Evolutionary conservation across 495 filamentous ascomycete species (phyloP).

Genomic region (Tuber indicum): DNA sequence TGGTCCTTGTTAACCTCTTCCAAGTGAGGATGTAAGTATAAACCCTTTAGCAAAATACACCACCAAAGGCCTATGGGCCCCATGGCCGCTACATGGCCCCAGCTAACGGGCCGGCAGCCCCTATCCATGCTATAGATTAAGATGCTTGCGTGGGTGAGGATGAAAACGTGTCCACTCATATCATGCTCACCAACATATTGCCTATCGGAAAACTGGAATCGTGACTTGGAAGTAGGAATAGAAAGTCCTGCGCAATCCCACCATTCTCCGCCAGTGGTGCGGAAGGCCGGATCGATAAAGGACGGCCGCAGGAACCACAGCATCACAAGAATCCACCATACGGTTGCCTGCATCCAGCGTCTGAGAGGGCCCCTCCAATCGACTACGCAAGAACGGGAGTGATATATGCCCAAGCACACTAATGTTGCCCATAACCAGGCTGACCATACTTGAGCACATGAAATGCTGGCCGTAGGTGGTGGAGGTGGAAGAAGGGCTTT

Average conservation of each 20-base stretch:
- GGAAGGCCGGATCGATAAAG: not conserved
- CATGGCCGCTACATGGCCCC: not conserved
- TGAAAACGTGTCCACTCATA: not conserved
- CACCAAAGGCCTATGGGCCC: not conserved
- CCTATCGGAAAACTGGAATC: not conserved
- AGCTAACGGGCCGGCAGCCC: not conserved
- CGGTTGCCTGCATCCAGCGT: not conserved
- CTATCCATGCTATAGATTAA: not conserved
- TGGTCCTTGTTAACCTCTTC: not conserved
- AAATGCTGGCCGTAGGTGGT: no score
- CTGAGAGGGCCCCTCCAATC: no score
- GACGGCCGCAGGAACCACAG: not conserved
- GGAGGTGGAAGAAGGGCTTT: no score
- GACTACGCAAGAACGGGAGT: not conserved
- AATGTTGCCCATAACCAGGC: not conserved
- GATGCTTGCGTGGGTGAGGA: not conserved
- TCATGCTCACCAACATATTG: not conserved
- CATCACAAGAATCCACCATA: not conserved
- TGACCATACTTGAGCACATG: not conserved
- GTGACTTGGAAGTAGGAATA: not conserved
- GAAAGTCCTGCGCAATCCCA: no score
- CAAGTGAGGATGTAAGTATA: not conserved
- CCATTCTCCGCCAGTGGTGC: not conserved
- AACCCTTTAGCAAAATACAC: not conserved
- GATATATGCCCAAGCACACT: not conserved